Evolutionary conservation across 176 grass and related monocot species (phyloP), one percentile per base, ranked within the genome.

Genomic region (Musa itinerans): DNA sequence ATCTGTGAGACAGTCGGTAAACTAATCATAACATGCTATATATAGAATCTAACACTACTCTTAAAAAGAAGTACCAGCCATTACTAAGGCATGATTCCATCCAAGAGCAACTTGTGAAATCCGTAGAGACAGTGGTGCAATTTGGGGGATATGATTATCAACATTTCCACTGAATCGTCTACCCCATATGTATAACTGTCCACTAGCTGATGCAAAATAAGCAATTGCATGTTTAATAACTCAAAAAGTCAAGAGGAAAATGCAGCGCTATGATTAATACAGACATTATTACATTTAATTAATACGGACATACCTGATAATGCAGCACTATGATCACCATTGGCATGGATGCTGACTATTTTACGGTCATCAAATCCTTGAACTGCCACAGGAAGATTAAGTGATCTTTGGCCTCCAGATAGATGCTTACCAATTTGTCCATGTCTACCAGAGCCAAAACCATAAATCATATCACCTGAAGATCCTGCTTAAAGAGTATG

Each of bases 241-340:
- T 43, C 57, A 68, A 71, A 20, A 29, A 72, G 27, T 49, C 19
- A 50, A 20, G 66, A 82, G 50, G 67, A 83, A 75, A 43, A 82
- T 78, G 90, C 94, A 87, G 94, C 88, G 84, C 94, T 93, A n/a
- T 87, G 88, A 72, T 98, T n/a, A n/a, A n/a, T n/a, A n/a, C n/a
- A n/a, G n/a, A n/a, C n/a, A n/a, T n/a, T n/a, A 10, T 77, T 50
- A 10, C 29, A 59, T 25, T 67, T n/a, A 87, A 23, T 81, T 23
- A 56, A 77, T 65, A 14, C 52, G 76, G 62, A 68, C 68, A 76
- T 68, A 98, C 90, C 90, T 67, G 83, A 84, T 79, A 93, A 82
- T 78, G 90, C 94, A 87, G 94, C 88, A 86, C 94, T 93, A n/a
- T 87, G 88, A 72, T 98, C 94, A 78, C 94, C 94, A 80, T 86